Conservation (phyloP, 345 rosid genomes). For the Eucalyptus albens region DNA sequence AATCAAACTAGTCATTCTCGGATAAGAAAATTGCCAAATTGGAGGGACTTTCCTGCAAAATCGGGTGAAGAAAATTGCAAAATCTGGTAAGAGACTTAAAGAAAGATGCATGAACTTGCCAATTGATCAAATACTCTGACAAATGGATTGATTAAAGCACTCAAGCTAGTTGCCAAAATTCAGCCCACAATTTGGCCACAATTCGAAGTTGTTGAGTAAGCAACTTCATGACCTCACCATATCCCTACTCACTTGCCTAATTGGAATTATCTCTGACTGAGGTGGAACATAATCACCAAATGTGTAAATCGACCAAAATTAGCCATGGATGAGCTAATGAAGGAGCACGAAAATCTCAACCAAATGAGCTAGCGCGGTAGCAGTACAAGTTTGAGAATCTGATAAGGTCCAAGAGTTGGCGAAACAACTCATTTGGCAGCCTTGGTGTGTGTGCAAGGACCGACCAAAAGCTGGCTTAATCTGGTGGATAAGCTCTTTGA, state of each 20-base stretch:
- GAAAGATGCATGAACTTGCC: neutral
- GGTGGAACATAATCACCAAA: neutral
- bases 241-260: neutral
- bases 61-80: neutral
- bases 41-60: neutral
- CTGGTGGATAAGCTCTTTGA: too few species aligned
- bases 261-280: accelerated
- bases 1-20: neutral
- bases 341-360: accelerated
- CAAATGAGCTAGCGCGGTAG: neutral
- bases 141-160: neutral
- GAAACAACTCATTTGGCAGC: neutral
- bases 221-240: neutral
- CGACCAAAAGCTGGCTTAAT: neutral
- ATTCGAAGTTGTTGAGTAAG: accelerated
- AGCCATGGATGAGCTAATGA: neutral
- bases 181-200: neutral
- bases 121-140: too few species aligned
- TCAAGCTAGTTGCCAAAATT: accelerated
- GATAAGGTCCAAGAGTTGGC: neutral
- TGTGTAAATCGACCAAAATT: neutral
- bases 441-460: neutral
- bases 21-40: neutral
- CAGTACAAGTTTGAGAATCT: accelerated
- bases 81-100: neutral